Base-by-base conservation (phyloP, 1,284 basidiomycete genomes). In the Heliocybe sulcata region DNA sequence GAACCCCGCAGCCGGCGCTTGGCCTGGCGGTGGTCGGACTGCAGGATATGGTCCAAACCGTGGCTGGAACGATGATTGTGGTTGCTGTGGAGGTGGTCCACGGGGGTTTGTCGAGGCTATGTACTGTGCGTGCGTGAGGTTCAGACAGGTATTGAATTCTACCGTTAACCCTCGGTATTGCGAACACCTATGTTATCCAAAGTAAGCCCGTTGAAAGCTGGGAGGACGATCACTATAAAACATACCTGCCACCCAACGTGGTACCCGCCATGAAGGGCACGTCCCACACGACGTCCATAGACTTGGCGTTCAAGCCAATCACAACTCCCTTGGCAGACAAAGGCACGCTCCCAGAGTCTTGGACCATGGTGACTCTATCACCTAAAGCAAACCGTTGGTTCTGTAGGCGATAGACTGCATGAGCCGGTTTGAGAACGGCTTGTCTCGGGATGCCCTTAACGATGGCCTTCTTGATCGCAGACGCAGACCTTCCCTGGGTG, bases 251-350 rank as follows among this genome's bases (percentile, higher is more conserved):
- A n/a, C 83, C 83, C 3, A 99, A 75, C 0, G 90, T 97, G 1
- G 83, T 81, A 10, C 97, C 96, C 31, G 93, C 87, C 80, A 99
- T 91, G 74, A 98, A 99, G 0, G 94, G 81, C 20, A 89, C 85
- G 68, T 99, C 97, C 87, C 97, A 99, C 0, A 97, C 82, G n/a
- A 99, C 87, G 67, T 99, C 97, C 77, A 99, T 89, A 10, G 87
- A 85, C 64, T 88, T 90, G 11, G 85, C 75, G 62, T 85, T 90
- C 63, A 99, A 74, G 3, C 95, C 94, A 54, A 99, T 83, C 16
- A 98, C 94, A 9, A 96, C 92, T 42, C 97, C 97, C 69, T 96
- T 96, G 55, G 90, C 89, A 1, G 87, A 86, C 10, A 98, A 77
- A 0, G 95, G 94, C 0, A 99, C 94, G 23, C 87, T 86, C n/a